These are phyloP conservation scores for Nitzschia palea DNA, from an alignment of 108 stramenopile genomes.

Conservation along the genomic window DNA sequence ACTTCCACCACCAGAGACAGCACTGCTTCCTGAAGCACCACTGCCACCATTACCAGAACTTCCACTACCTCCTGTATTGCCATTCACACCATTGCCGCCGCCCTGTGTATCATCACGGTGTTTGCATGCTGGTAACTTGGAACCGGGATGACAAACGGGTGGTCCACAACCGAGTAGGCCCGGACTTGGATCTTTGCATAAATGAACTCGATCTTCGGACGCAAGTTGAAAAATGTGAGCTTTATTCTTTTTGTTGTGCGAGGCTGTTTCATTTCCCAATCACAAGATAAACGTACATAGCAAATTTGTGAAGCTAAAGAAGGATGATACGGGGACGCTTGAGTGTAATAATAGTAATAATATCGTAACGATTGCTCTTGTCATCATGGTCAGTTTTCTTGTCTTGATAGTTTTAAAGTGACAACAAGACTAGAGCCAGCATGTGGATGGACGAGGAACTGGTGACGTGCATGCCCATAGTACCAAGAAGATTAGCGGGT, in stretches of 20 bases:
- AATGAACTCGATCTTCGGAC: neutral
- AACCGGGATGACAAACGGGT: neutral
- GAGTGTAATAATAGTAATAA: neutral
- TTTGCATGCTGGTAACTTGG: neutral
- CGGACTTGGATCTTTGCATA: neutral
- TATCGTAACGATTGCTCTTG: too few relatives aligned
- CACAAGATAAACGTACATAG: neutral
- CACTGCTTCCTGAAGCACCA: neutral
- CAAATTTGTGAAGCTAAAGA: constrained; percentile 4
- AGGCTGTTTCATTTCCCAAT: neutral
- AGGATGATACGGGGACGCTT: neutral
- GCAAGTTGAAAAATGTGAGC: neutral
- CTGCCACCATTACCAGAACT: neutral
- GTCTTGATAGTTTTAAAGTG: too few relatives aligned
- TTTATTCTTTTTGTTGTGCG: neutral
- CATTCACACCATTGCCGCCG: neutral
- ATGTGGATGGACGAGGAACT: too few relatives aligned
- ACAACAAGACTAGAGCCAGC: too few relatives aligned
- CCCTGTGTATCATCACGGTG: neutral
- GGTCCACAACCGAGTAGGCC: neutral
- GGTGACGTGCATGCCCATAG: too few relatives aligned
- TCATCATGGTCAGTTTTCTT: too few relatives aligned
- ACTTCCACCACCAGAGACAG: neutral
- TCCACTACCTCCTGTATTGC: neutral
- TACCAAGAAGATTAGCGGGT: too few relatives aligned